Percentiles rank a stretch among this genome's conserved stretches.
These are phyloP conservation scores for Physocladia obscura DNA, from an alignment of 192 early-diverging fungal genomes.

Conservation along the genomic window DNA sequence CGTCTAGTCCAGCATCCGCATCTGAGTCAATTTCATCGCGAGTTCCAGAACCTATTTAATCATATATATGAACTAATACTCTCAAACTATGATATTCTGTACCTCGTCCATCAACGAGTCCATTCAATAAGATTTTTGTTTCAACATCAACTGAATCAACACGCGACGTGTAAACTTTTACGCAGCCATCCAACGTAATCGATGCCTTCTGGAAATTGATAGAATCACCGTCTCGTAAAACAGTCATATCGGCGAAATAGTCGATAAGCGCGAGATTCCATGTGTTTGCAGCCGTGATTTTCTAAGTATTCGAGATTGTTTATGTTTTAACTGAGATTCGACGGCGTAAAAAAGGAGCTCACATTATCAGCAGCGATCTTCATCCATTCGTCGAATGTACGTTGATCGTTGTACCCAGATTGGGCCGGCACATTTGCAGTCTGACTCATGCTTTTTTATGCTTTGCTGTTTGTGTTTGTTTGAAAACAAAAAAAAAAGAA, in stretches of 20 bases:
- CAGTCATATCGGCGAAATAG: slow-evolving; percentile 94
- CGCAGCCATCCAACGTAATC: slow-evolving; percentile 92
- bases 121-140: slow-evolving; percentile 84
- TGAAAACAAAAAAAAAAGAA: not conserved
- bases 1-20: slow-evolving; percentile 18
- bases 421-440: not conserved
- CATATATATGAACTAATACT: not conserved
- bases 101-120: slow-evolving; percentile 67
- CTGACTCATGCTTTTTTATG: not conserved
- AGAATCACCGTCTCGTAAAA: slow-evolving; percentile 90
- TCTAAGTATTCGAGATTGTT: slow-evolving; percentile 52
- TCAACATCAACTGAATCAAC: slow-evolving; percentile 96
- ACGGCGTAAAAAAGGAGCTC: not conserved
- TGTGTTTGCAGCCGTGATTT: slow-evolving; percentile 91
- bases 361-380: slow-evolving; percentile 96
- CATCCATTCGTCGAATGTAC: slow-evolving; percentile 91
- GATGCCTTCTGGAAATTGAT: slow-evolving; percentile 99
- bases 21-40: slow-evolving; percentile 13
- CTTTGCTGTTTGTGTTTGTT: not conserved
- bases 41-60: slow-evolving; percentile 1
- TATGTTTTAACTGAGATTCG: not conserved
- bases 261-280: slow-evolving; percentile 98
- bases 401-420: slow-evolving; percentile 41
- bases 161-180: slow-evolving; percentile 94
- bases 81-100: not conserved